A percentile compares a stretch with the other conserved stretches of the same genome.
Conservation (phyloP, 805 yeast genomes). For the Nakazawaea wickerhamii region DNA sequence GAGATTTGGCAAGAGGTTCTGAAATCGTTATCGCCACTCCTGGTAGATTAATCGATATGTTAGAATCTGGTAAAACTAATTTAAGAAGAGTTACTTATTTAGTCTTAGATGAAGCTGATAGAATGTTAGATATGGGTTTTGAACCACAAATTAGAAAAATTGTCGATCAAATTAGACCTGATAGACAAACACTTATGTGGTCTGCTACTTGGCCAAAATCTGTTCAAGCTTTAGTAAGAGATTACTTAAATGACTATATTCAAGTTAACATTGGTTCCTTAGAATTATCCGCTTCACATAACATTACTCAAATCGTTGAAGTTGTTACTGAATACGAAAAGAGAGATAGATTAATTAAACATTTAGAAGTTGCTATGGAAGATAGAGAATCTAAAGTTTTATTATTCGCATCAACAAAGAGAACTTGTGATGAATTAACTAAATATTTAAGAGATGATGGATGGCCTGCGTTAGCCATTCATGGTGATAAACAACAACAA, state of each 20-base stretch:
- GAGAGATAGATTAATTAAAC: slow-evolving; percentile 82
- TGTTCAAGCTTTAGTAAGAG: slow-evolving; percentile 88
- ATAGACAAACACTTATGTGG: slow-evolving; percentile 99
- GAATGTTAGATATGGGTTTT: slow-evolving; percentile 99
- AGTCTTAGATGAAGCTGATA: slow-evolving; percentile 98
- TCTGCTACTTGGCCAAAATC: slow-evolving; percentile 99
- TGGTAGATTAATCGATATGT: slow-evolving; percentile 97
- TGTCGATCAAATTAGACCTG: slow-evolving; percentile 94
- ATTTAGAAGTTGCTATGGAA: slow-evolving; percentile 74
- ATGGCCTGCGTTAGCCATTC: slow-evolving; percentile 98
- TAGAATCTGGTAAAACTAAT: slow-evolving; percentile 92
- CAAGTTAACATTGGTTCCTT: slow-evolving; percentile 96
- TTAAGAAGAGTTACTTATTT: slow-evolving; percentile 93
- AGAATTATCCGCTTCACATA: slow-evolving; percentile 95
- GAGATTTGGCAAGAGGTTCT: slow-evolving; percentile 92
- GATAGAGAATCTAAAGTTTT: slow-evolving; percentile 72
- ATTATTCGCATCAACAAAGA: slow-evolving; percentile 93
- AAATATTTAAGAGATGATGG: slow-evolving; percentile 90
- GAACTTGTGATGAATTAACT: slow-evolving; percentile 95
- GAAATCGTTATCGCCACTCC: slow-evolving; percentile 98
- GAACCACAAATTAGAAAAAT: slow-evolving; percentile 99
- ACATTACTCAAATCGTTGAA: slow-evolving; percentile 88
- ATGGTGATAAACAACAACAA: slow-evolving; percentile 96
- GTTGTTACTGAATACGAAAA: slow-evolving; percentile 89
- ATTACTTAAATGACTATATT: slow-evolving; percentile 86